Evolutionary conservation across 129 eudicot species (phyloP).

Genomic region (Centaurea solstitialis): DNA sequence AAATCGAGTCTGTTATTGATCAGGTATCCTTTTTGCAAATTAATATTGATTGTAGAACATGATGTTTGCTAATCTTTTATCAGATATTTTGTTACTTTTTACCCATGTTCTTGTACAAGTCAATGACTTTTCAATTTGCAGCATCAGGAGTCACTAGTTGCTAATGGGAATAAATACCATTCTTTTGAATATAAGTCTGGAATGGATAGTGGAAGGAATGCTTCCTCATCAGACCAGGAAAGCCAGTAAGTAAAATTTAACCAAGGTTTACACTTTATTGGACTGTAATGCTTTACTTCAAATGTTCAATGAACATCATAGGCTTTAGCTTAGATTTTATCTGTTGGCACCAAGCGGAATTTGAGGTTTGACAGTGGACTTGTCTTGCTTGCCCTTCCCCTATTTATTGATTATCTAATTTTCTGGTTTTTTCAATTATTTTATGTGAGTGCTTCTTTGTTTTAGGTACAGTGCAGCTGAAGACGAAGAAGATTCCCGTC

Average conservation of each 20-base stretch:
- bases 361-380: background rate
- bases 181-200: conserved; percentile 96
- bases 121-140: conserved; percentile 37
- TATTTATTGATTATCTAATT: background rate
- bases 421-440: background rate
- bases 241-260: conserved; percentile 81
- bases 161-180: conserved; percentile 75
- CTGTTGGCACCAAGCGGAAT: background rate
- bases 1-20: conserved; percentile 96
- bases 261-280: conserved; percentile 10
- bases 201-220: conserved; percentile 71
- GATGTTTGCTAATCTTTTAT: background rate
- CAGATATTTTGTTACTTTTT: conserved; percentile 9
- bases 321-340: background rate
- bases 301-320: background rate
- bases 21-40: conserved; percentile 54
- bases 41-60: conserved; percentile 16
- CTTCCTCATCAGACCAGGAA: conserved; percentile 92
- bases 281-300: background rate
- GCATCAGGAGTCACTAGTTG: conserved; percentile 93
- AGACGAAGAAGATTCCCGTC: conserved; percentile 81
- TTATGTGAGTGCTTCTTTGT: background rate
- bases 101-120: conserved; percentile 17
- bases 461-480: conserved; percentile 93
- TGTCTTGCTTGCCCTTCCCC: conserved; percentile 20